phyloP scores from a whole-genome alignment of 345 rosid species.

The Linum lewisii region DNA sequence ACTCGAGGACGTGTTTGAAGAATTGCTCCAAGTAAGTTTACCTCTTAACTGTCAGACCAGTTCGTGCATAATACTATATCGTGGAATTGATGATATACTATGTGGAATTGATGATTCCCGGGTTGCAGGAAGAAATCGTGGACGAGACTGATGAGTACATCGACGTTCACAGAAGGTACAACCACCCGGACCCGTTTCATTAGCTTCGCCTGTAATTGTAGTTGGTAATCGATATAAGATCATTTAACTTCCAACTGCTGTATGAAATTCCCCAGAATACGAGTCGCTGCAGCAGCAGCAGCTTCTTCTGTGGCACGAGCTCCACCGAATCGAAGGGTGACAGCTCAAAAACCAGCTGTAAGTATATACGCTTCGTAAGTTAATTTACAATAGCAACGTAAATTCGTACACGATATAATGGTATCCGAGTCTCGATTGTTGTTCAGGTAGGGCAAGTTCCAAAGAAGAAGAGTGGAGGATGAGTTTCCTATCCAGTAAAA shows the following conservation, averaged over 20 bases:
- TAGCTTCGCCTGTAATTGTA: neutral
- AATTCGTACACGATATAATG: neutral
- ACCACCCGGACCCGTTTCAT: neutral
- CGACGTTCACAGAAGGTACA: slow-evolving; percentile 74
- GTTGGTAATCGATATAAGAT: neutral
- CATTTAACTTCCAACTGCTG: neutral
- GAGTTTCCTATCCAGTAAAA: neutral
- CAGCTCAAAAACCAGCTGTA: slow-evolving; percentile 28
- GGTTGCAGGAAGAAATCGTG: slow-evolving; percentile 63
- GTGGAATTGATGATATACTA: too few species aligned
- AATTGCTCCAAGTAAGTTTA: slow-evolving; percentile 20
- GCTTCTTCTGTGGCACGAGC: slow-evolving; percentile 42
- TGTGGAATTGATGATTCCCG: slow-evolving; percentile 15
- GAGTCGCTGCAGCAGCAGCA: slow-evolving; percentile 63
- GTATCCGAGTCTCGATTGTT: neutral
- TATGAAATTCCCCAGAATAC: slow-evolving; percentile 33
- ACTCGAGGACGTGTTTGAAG: slow-evolving; percentile 25
- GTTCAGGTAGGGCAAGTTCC: neutral
- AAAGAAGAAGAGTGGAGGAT: neutral
- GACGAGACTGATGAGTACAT: slow-evolving; percentile 70
- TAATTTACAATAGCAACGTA: neutral
- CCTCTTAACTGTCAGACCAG: slow-evolving; percentile 9
- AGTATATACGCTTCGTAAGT: too few species aligned
- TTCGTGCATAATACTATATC: neutral
- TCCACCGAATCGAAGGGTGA: slow-evolving; percentile 34